Base-by-base conservation (phyloP, 2,329 filamentous ascomycete genomes). In the Claviceps paspali region DNA sequence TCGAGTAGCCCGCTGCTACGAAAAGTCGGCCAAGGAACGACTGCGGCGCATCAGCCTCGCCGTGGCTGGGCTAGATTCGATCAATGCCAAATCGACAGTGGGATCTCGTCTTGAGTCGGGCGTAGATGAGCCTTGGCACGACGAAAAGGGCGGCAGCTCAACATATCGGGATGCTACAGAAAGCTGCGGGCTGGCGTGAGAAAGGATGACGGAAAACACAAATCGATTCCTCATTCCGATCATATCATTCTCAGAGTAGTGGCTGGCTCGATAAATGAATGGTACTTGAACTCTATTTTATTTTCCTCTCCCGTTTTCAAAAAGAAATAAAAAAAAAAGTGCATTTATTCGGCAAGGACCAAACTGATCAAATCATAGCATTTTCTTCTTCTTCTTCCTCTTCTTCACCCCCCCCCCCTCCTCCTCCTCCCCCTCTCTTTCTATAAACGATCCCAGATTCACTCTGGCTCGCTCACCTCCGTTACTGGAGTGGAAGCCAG, bases 41-140 rank as follows among this genome's bases (percentile, higher is more conserved):
- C 66, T 96, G 36, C 67, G 87, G 36, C 75, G 81, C 33, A 77
- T 94, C 51, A 85, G 81, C 46, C 72, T 93, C 41, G 56, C 78
- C 4, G 72, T 78, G 21, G 80, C 84, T 0, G 81, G 83, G 6
- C 64, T 95, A 21, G 83, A 92, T 45, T 68, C 87, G 8, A 36
- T 43, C 2, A 46, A 47, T 12, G 36, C 29, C 6, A 51, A 49
- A 36, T 31, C 41, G 11, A 28, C 38, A 2, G 24, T 37, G 5
- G 41, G 38, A 12, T 17, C 21, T 4, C 35, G 41, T 35, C 31
- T 41, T 37, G 37, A 29, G n/a, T 26, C 40, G 8, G 39, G 43
- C 7, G 38, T 52, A 11, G 51, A 58, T 9, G 58, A 60, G 23
- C 43, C 49, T 28, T 61, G 56, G 56, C 57, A 48, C 33, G 55